Conservation (phyloP, 31 red algal genomes). For the Endocladia muricata region DNA sequence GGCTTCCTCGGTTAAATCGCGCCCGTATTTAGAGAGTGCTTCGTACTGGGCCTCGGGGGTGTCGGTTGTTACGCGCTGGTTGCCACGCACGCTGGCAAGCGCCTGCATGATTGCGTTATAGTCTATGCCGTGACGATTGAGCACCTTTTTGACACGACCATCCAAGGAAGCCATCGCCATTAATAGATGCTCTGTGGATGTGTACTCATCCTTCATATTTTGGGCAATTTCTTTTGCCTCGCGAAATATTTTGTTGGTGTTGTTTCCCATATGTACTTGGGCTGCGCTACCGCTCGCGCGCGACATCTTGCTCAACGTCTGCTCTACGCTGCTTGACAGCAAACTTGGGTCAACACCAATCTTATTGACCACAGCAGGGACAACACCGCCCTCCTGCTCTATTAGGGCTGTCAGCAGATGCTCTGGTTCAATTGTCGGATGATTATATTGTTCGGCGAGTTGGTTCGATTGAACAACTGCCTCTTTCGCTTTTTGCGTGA, state of each 20-base stretch:
- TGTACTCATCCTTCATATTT: no score
- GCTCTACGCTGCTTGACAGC: no score
- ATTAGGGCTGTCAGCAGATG: neutral
- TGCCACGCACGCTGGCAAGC: slow-evolving; percentile 65
- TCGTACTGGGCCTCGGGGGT: slow-evolving; percentile 77
- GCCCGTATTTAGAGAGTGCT: slow-evolving; percentile 93
- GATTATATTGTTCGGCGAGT: neutral
- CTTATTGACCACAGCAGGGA: neutral
- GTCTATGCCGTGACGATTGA: no score
- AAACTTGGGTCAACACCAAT: neutral
- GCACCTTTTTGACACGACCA: no score
- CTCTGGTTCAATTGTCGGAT: neutral
- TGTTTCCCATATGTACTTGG: no score
- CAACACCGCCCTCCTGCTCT: neutral
- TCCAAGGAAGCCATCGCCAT: no score
- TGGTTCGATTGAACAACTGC: neutral
- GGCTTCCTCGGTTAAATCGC: slow-evolving; percentile 87
- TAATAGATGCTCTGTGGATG: no score
- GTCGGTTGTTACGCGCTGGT: slow-evolving; percentile 79
- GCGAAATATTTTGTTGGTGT: no score
- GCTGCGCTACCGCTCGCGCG: no score
- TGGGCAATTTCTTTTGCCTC: no score
- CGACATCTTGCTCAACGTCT: no score
- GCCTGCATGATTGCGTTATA: no score
- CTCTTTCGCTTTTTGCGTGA: neutral